A percentile compares a stretch with the other conserved stretches of the same genome.
Evolutionary conservation across 2,329 filamentous ascomycete species (phyloP).

Genomic region (Helminthosporium solani): DNA sequence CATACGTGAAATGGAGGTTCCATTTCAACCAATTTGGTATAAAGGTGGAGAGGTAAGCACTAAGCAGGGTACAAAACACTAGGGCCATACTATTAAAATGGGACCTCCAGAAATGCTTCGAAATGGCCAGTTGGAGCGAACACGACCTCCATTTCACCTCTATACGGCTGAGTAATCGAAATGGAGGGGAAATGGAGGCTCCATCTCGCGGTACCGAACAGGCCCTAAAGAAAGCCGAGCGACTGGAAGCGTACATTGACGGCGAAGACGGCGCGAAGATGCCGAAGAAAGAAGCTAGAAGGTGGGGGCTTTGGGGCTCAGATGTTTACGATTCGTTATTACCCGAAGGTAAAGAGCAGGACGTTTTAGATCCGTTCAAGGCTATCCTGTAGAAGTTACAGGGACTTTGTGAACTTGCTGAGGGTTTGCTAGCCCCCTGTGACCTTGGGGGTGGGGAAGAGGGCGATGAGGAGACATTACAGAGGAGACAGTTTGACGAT

Average conservation of each 20-base stretch:
- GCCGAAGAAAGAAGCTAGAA: background rate
- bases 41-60: too few species aligned
- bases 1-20: too few species aligned
- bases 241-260: background rate
- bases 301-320: background rate
- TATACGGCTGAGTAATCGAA: too few species aligned
- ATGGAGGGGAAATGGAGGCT: too few species aligned
- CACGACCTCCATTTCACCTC: too few species aligned
- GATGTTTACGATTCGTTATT: background rate
- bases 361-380: background rate
- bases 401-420: background rate
- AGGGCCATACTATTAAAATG: too few species aligned
- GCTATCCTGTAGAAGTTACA: background rate
- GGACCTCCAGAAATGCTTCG: too few species aligned
- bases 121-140: too few species aligned
- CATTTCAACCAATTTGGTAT: too few species aligned
- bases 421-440: background rate
- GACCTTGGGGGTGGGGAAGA: background rate
- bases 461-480: background rate
- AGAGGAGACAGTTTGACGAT: background rate
- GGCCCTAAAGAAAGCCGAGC: too few species aligned
- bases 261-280: background rate
- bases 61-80: too few species aligned
- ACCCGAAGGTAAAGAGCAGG: background rate
- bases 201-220: too few species aligned